phyloP scores from a whole-genome alignment of 495 filamentous ascomycete genomes.

The Trypethelium eluteriae region DNA sequence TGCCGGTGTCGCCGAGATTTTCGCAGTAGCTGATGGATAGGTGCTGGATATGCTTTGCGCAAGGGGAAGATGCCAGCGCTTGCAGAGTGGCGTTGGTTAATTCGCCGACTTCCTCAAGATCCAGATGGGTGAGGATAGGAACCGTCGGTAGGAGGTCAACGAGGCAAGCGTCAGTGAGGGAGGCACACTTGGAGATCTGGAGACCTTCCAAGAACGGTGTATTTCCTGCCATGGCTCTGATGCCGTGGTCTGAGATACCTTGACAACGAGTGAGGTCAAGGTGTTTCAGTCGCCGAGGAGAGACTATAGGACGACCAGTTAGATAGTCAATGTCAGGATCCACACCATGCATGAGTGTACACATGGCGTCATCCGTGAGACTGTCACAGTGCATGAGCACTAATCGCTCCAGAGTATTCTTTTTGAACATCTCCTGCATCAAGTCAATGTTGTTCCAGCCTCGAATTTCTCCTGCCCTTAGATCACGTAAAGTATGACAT shows the following conservation, averaged over 20 bases:
- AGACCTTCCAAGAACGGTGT: constrained; percentile 76
- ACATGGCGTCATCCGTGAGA: constrained; percentile 63
- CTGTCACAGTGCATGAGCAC: constrained; percentile 69
- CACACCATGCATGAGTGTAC: constrained; percentile 62
- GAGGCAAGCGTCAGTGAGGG: constrained; percentile 66
- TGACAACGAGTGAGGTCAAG: constrained; percentile 76
- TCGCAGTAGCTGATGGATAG: constrained; percentile 88
- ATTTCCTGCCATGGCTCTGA: constrained; percentile 60
- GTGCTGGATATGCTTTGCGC: constrained; percentile 61
- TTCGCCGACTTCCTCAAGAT: constrained; percentile 75
- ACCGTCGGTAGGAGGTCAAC: constrained; percentile 64
- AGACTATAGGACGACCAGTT: constrained; percentile 65
- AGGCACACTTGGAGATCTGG: constrained; percentile 63
- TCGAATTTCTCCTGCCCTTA: constrained; percentile 72
- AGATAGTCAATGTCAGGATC: constrained; percentile 71
- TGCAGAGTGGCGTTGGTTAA: constrained; percentile 68
- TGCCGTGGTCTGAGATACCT: constrained; percentile 59
- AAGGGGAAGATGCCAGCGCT: constrained; percentile 66
- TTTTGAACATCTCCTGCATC: constrained; percentile 61
- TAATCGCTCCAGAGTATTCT: constrained; percentile 73
- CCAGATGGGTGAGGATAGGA: constrained; percentile 73
- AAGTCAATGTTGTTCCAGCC: constrained; percentile 69
- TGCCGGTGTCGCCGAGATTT: constrained; percentile 70
- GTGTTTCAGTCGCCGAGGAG: constrained; percentile 71
- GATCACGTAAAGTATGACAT: constrained; percentile 66